These are phyloP conservation scores for Serendipita sp. DNA, from an alignment of 768 basidiomycete genomes.

Conservation along the genomic window DNA sequence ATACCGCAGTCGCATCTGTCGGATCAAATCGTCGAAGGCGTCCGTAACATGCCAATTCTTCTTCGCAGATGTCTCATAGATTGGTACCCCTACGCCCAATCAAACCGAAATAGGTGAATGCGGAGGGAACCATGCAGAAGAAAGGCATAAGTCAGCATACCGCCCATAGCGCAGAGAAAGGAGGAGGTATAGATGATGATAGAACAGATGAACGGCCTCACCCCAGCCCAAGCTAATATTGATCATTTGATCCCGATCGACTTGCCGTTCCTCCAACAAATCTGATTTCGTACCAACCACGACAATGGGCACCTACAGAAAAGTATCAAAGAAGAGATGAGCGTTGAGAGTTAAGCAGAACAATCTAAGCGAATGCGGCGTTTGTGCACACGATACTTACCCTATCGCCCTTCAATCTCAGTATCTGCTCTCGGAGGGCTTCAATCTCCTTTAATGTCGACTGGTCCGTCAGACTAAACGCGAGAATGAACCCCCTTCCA, in stretches of 20 bases:
- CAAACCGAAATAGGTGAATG: not conserved
- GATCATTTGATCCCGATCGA: conserved; percentile 26
- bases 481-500: conserved; percentile 18
- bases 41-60: conserved; percentile 65
- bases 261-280: conserved; percentile 65
- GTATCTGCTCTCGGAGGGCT: conserved; percentile 64
- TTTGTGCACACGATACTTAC: too few species aligned
- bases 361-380: too few species aligned
- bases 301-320: conserved; percentile 53
- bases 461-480: conserved; percentile 59
- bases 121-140: conserved; percentile 32
- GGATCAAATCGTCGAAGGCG: conserved; percentile 61
- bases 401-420: conserved; percentile 47
- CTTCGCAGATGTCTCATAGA: conserved; percentile 83
- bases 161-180: conserved; percentile 30
- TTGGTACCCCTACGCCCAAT: conserved; percentile 32
- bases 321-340: conserved; percentile 7
- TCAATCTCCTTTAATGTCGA: conserved; percentile 68
- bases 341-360: not conserved
- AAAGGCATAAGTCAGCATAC: conserved; percentile 36
- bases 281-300: conserved; percentile 80
- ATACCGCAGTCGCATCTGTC: conserved; percentile 55
- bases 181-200: conserved; percentile 25
- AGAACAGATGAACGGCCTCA: conserved; percentile 16
- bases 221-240: conserved; percentile 12